These are phyloP conservation scores for Aspergillus fumigatus DNA, from an alignment of 2,329 filamentous ascomycete species.

Conservation along the genomic window DNA sequence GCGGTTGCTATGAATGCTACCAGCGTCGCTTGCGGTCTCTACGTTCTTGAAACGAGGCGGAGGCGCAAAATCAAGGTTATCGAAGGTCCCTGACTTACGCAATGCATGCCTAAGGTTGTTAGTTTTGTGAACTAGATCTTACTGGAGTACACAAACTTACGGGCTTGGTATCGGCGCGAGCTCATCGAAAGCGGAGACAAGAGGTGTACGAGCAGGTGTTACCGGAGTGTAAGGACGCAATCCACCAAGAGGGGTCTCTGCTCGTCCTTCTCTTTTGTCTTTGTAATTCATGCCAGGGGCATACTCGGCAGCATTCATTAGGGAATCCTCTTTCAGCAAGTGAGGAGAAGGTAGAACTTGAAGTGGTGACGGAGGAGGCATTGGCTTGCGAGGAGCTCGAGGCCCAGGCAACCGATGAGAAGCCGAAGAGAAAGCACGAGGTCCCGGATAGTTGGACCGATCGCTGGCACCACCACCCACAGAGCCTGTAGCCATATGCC, in stretches of 20 bases:
- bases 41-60: constrained; percentile 44
- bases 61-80: constrained; percentile 47
- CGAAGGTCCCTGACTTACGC: constrained; percentile 47
- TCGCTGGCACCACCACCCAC: constrained; percentile 32
- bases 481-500: constrained; percentile 46
- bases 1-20: constrained; percentile 62
- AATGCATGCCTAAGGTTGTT: constrained; percentile 39
- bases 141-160: constrained; percentile 53
- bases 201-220: constrained; percentile 69
- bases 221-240: constrained; percentile 67
- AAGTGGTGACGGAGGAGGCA: constrained; percentile 70
- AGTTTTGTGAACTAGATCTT: constrained; percentile 8
- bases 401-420: constrained; percentile 42
- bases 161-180: constrained; percentile 82
- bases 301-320: constrained; percentile 70
- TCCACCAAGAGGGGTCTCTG: constrained; percentile 57
- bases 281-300: constrained; percentile 68
- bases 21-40: constrained; percentile 42
- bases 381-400: constrained; percentile 50
- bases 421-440: constrained; percentile 63
- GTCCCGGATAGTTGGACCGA: constrained; percentile 37
- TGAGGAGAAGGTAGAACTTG: constrained; percentile 77
- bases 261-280: constrained; percentile 65
- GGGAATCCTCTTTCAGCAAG: constrained; percentile 78
- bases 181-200: constrained; percentile 82